Evolutionary conservation across 2,329 filamentous ascomycete genomes (phyloP).

Genomic region (Ophiostoma sp.): DNA sequence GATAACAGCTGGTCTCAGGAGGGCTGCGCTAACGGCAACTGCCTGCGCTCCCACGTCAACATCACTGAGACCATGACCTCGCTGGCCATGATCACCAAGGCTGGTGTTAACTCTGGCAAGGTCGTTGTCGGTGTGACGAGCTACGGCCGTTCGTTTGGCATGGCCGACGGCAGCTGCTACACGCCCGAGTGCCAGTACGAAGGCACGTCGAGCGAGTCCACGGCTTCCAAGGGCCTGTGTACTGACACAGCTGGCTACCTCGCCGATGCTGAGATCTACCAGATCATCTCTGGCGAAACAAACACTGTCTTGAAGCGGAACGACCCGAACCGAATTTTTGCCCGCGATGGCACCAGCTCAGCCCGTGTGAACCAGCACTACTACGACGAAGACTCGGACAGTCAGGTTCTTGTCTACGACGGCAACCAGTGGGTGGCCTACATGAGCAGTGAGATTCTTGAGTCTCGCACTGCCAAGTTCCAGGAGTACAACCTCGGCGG

Average conservation of each 20-base stretch:
- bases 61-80: conserved; percentile 35
- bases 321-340: not conserved
- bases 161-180: conserved; percentile 32
- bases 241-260: conserved; percentile 34
- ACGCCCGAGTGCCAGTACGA: conserved; percentile 33
- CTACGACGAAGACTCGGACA: conserved; percentile 23
- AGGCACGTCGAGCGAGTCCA: conserved; percentile 25
- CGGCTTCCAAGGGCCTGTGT: conserved; percentile 34
- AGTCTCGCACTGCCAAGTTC: not conserved
- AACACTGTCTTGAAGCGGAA: not conserved
- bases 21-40: conserved; percentile 34
- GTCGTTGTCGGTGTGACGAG: conserved; percentile 34
- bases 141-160: conserved; percentile 36
- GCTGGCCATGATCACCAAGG: conserved; percentile 38
- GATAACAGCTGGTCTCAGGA: conserved; percentile 22
- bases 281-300: not conserved
- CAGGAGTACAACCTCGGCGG: not conserved
- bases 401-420: conserved; percentile 25
- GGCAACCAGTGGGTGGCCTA: conserved; percentile 26
- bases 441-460: conserved; percentile 26
- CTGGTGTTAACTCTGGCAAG: conserved; percentile 31
- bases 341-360: not conserved
- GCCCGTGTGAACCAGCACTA: not conserved
- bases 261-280: not conserved
- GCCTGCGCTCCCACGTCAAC: conserved; percentile 37